A percentile compares a stretch with the other conserved stretches of the same genome.
These are phyloP conservation scores for Leptomonas pyrrhocoris DNA, from an alignment of 208 protist genomes.

Conservation along the genomic window DNA sequence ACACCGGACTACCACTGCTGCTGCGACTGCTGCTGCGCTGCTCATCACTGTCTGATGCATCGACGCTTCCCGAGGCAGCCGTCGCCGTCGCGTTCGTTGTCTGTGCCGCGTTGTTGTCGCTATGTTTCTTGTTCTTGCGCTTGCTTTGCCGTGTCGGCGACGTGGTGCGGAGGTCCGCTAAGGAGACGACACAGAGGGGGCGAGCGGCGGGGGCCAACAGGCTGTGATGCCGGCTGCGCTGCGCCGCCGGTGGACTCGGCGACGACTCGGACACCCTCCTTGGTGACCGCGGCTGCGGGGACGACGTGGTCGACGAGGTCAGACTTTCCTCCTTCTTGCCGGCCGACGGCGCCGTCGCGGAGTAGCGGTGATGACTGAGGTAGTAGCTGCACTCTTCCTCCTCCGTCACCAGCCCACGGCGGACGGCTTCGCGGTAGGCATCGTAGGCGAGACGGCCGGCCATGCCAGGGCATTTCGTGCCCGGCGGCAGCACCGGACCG, in stretches of 20 bases:
- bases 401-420: slow-evolving; percentile 13
- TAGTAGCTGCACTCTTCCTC: slow-evolving; percentile 37
- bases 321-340: background rate
- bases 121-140: background rate
- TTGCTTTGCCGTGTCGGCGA: background rate
- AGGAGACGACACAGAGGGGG: slow-evolving; percentile 23
- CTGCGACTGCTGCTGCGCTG: slow-evolving; percentile 8
- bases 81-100: background rate
- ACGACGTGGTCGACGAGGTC: background rate
- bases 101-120: background rate
- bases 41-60: background rate
- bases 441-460: slow-evolving; percentile 26
- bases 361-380: slow-evolving; percentile 17
- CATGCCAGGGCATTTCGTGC: slow-evolving; percentile 26
- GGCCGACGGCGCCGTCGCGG: background rate
- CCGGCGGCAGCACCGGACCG: slow-evolving; percentile 4
- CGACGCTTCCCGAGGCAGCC: background rate
- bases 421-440: slow-evolving; percentile 28
- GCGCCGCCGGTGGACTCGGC: background rate
- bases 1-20: background rate
- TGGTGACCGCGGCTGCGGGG: background rate
- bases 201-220: background rate
- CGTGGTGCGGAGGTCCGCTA: slow-evolving; percentile 15
- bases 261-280: background rate
- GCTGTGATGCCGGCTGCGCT: background rate